These are phyloP conservation scores for Kluyveromyces sp. DNA, from an alignment of 1,139 yeast species.

Conservation along the genomic window DNA sequence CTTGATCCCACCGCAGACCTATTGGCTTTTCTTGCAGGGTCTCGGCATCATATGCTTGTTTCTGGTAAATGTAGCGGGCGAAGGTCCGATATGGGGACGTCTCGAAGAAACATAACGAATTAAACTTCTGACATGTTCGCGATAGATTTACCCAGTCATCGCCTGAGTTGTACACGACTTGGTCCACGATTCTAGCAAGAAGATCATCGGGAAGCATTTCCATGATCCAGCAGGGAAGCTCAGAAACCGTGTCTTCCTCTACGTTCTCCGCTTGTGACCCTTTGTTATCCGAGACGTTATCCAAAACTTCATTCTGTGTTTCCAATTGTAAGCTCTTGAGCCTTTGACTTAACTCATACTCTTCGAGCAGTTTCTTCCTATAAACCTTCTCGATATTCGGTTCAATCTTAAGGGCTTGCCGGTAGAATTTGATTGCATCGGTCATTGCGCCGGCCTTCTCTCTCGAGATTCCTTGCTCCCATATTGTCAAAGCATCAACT, in stretches of 20 bases:
- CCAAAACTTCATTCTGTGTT: neutral
- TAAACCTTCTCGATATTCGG: slow-evolving; percentile 65
- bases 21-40: slow-evolving; percentile 19
- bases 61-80: slow-evolving; percentile 49
- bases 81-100: slow-evolving; percentile 51
- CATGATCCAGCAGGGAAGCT: slow-evolving; percentile 48
- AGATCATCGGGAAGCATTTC: slow-evolving; percentile 60
- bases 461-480: slow-evolving; percentile 64
- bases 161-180: slow-evolving; percentile 46
- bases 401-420: slow-evolving; percentile 62
- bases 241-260: slow-evolving; percentile 15
- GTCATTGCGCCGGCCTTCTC: slow-evolving; percentile 71
- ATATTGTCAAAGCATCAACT: slow-evolving; percentile 49
- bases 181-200: slow-evolving; percentile 46
- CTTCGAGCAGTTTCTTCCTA: slow-evolving; percentile 42
- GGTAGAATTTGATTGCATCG: slow-evolving; percentile 69
- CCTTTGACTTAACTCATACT: slow-evolving; percentile 21
- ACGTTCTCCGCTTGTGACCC: slow-evolving; percentile 32
- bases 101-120: slow-evolving; percentile 54
- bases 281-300: slow-evolving; percentile 8
- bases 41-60: slow-evolving; percentile 47
- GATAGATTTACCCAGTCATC: slow-evolving; percentile 65
- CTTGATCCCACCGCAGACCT: slow-evolving; percentile 41
- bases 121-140: slow-evolving; percentile 53
- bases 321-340: slow-evolving; percentile 14